Base-by-base conservation (phyloP, 495 filamentous ascomycete genomes). In the Elaphomyces granulatus region DNA sequence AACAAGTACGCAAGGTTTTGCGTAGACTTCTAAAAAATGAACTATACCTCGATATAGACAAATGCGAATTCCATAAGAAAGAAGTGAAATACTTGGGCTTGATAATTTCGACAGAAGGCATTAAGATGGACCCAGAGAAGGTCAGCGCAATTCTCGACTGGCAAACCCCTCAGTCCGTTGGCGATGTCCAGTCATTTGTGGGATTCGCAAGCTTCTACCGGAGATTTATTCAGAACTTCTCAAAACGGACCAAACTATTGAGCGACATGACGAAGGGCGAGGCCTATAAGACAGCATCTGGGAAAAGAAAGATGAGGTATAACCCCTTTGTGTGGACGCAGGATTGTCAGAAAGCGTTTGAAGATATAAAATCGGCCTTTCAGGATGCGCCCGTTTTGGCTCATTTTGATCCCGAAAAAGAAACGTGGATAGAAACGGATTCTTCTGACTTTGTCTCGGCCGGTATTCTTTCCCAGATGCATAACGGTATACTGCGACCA, bases 31-130 rank as follows among this genome's bases (percentile, higher is more conserved):
- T 28, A 28, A 34, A 48, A 8, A 17, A n/a, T 3, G 19, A 37
- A 31, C 20, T 50, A 15, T 34, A 12, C 2, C 23, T 50, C 10
- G 46, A 50, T 21, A 36, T 50, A 14, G 45, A 47, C 8, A 50
- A 50, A 37, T 50, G 32, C 21, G 10, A 44, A 20, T 53, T 50
- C n/a, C 12, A 49, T 18, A 32, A 28, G 2, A 18, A 38, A 19
- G 18, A 40, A 39, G 41, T 32, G 10, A 32, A 32, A 1, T 52
- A 48, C 17, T 23, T 48, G 38, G 37, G 40, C 43, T 43, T 28
- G n/a, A n/a, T 42, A 1, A 41, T 48, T 16, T 41, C 20, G 8
- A 21, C 6, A 18, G 14, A 48, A 2, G 32, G 38, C 30, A 21
- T 52, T 3, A 18, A 34, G 1, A 46, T 48, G n/a, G 15, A 46